Conservation (phyloP, 805 yeast genomes). For the Wickerhamomyces canadensis region DNA sequence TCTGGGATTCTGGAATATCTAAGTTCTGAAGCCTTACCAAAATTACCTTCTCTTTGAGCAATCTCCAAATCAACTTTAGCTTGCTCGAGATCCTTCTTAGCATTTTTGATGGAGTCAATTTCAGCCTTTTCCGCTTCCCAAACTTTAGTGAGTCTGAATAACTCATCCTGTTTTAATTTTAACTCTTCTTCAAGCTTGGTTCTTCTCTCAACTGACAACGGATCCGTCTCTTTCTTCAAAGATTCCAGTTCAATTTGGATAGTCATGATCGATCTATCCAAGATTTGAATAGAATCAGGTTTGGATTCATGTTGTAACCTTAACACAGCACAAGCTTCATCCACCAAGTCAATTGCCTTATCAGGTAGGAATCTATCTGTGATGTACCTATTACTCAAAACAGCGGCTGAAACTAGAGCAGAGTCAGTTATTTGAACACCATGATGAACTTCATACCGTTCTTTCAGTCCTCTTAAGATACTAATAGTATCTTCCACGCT, state of each 20-base stretch:
- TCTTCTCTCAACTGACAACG: slow-evolving; percentile 79
- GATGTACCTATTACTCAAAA: slow-evolving; percentile 86
- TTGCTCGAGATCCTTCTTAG: slow-evolving; percentile 88
- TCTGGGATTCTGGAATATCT: slow-evolving; percentile 98
- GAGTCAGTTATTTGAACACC: slow-evolving; percentile 95
- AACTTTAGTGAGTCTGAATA: slow-evolving; percentile 62
- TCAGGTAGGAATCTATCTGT: slow-evolving; percentile 97
- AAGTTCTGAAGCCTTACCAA: slow-evolving; percentile 90
- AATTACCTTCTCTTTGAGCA: slow-evolving; percentile 96
- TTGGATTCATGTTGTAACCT: slow-evolving; percentile 98
- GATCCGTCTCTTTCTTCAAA: slow-evolving; percentile 79
- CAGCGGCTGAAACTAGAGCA: slow-evolving; percentile 92
- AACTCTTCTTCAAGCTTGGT: slow-evolving; percentile 83
- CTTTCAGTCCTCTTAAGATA: slow-evolving; percentile 91
- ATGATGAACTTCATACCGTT: slow-evolving; percentile 92
- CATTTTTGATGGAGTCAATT: slow-evolving; percentile 76
- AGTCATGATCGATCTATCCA: slow-evolving; percentile 89
- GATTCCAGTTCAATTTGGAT: slow-evolving; percentile 96
- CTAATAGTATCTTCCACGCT: slow-evolving; percentile 91
- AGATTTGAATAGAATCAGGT: slow-evolving; percentile 90
- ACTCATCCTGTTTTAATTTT: slow-evolving; percentile 52
- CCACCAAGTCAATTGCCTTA: slow-evolving; percentile 93
- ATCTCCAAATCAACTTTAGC: slow-evolving; percentile 88
- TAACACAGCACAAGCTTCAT: slow-evolving; percentile 93
- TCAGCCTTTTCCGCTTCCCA: slow-evolving; percentile 84